Evolutionary conservation across 345 rosid species (phyloP), one percentile per base, ranked within the genome.

Genomic region (Brassica carinata): DNA sequence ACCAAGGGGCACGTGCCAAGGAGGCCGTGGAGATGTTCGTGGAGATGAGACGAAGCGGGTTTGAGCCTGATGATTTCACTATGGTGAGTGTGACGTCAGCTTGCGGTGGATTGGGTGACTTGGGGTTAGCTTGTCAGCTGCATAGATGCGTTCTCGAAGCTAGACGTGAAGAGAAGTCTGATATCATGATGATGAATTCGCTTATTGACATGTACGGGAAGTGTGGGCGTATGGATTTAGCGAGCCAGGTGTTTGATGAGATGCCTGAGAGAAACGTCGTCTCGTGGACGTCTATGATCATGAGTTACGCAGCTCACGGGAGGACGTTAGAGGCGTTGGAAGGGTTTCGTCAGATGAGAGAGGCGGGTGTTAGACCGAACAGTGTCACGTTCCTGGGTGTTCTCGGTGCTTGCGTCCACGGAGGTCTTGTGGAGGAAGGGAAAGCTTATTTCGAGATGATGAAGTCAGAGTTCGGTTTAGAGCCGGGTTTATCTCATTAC

Each of bases 201-300:
- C 84, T 92, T 7, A 75, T 90, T 1, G 94, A 92, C 71, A 85
- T 89, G 93, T 90, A 90, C 31, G 98, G 96, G 4, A 92, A 94
- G 85, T 91, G 97, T 14, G 97, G 98, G 55, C 80, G 87, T 33
- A 91, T 94, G 97, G 98, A 92, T 71, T 80, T 89, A 64, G 98
- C 97, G 0, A 69, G 67, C 29, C 82, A 43, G 33, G 90, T 91
- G 48, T 95, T 95, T 53, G 84, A 66, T 0, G 73, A 67, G 72
- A 91, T 90, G 90, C 68, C 30, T 0, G 82, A 69, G n/a, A 80
- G 76, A 65, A 91, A 93, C 73, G 97, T 93, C 2, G 87, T 93
- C 2, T 91, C 98, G 5, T 93, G 94, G 97, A 94, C 97, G 0
- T 91, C 97, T 2, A 86, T 93, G 93, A 93, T 93, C 9, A 87